Evolutionary conservation across 2,329 filamentous ascomycete species (phyloP), one percentile per base, ranked within the genome.

Genomic region (Xylariaceae sp.): DNA sequence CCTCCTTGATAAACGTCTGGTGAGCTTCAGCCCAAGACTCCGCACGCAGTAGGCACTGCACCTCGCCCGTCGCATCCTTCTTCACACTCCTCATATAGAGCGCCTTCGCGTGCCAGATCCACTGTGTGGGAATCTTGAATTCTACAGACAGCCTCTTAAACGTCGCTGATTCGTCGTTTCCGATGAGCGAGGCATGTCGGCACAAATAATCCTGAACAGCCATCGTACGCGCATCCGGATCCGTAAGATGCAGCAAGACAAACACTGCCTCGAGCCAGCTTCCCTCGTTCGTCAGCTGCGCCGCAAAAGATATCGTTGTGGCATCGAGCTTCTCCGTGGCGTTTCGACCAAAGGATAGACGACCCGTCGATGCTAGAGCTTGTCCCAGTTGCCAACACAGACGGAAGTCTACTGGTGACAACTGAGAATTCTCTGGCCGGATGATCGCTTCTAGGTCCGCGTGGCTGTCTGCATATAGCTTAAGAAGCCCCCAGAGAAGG

Each of bases 91-190:
- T 88, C 74, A 91, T 92, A 73, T 88, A 88, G 11, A 93, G 80
- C 10, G 92, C 92, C 70, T 92, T 90, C 15, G 94, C 90, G 61
- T 90, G 85, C 85, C 90, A 96, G 54, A 97, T 81, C 92, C 93
- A 96, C 2, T 82, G 73, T 1, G 80, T 74, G 0, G 93, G 91
- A 48, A 97, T 83, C 63, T 84, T 82, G 56, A 92, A 83, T 37
- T 83, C 84, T 50, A 81, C 76, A 0, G 82, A 82, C 18, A 94
- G 77, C 11, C 82, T 80, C 9, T 74, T 76, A 73, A 86, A 90
- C 56, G 75, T 80, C 13, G 75, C 71, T 62, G 82, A 80, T 7
- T 80, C 77, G 53, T 86, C 80, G 2, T 81, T 77, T 6, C 86
- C 82, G 55, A 95, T 85, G 15, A 81, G 76, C 34, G 81, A 81